Evolutionary conservation across 2,329 filamentous ascomycete genomes (phyloP), one percentile per base, ranked within the genome.

Genomic region (Stagonosporopsis tanaceti): DNA sequence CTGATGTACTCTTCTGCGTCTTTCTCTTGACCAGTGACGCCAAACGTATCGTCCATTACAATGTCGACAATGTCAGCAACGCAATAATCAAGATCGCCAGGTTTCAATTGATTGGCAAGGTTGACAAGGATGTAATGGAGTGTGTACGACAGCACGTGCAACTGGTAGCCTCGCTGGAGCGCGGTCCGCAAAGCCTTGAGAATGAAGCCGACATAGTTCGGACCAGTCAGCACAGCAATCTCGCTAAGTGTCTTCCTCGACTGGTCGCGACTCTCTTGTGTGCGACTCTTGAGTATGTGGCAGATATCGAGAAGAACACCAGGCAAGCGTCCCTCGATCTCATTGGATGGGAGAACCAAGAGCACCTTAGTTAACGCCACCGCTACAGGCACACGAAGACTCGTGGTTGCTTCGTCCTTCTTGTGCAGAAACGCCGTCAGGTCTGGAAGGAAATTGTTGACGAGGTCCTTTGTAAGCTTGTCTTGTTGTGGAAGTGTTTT

Each of bases 1-100:
- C 88, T 97, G 53, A 90, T 89, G 74, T 99, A 99, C 50, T 93
- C 95, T 67, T 97, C 93, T 0, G 94, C 94, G 68, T 99, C 95
- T 77, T 99, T 99, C 72, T 99, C 94, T 78, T 97, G 91, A 2
- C 95, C 95, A 32, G 90, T 90, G 6, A 88, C 87, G 28, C 96
- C 96, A 71, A 99, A 99, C 12, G 96, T 95, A 72, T 99, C 96
- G 70, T 99, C 95, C 91, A 99, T 95, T 62, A 98, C 89, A 40
- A 99, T 87, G 1, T 87, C 84, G 42, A 96, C 88, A 40, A 98
- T 87, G 11, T 89, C 84, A 3, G 85, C 80, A 8, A 97, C 81
- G 70, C 93, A 97, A 72, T 97, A 93, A 71, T 99, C 92, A 28
- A 99, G 80, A 66, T 94, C 92, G 24, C 96, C 95, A 17, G 92